phyloP scores from a whole-genome alignment of 2,329 filamentous ascomycete genomes.

The Colletotrichum sp. region DNA sequence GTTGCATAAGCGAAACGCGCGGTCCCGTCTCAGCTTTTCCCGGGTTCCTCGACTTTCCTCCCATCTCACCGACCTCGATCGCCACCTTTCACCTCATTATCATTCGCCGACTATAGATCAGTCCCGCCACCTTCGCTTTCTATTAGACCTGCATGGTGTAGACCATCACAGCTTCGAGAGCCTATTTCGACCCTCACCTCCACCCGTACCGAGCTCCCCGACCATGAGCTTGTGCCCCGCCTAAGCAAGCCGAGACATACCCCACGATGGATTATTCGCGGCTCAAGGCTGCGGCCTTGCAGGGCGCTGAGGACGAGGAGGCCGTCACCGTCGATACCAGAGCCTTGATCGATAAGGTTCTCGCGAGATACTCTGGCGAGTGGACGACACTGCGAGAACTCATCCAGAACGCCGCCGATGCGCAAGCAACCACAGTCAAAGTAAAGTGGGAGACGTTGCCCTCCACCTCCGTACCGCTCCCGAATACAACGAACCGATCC shows the following conservation, averaged over 20 bases:
- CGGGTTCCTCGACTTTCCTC: neutral
- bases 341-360: constrained; percentile 95
- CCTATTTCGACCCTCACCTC: neutral
- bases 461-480: constrained; percentile 78
- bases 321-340: constrained; percentile 97
- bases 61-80: neutral
- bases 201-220: neutral
- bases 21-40: constrained; percentile 3
- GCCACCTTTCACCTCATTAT: neutral
- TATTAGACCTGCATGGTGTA: neutral
- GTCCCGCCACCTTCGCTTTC: neutral
- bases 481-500: constrained; percentile 67
- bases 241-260: neutral
- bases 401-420: constrained; percentile 98
- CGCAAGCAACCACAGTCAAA: constrained; percentile 85
- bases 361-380: constrained; percentile 95
- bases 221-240: neutral
- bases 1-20: constrained; percentile 7
- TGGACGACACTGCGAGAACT: constrained; percentile 91
- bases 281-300: constrained; percentile 86
- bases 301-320: constrained; percentile 88
- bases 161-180: neutral
- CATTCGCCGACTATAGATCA: neutral
- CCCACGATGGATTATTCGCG: constrained; percentile 71
- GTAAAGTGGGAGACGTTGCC: constrained; percentile 93